Evolutionary conservation across 805 yeast species (phyloP).

Genomic region (Kodamaea kaohsiungensis): DNA sequence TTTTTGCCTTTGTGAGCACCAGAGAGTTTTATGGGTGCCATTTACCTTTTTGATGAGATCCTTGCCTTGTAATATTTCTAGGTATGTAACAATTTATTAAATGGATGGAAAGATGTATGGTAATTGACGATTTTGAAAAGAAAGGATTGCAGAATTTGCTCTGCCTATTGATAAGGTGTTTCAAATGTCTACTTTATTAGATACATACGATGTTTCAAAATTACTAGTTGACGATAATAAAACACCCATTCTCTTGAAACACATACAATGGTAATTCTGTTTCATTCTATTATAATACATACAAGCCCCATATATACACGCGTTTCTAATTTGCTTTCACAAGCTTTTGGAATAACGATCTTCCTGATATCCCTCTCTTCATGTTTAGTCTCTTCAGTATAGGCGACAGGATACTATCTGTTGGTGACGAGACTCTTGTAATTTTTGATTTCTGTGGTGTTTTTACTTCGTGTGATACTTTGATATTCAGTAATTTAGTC

Average conservation of each 20-base stretch:
- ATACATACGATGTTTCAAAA: too few relatives aligned
- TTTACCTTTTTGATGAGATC: neutral
- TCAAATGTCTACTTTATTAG: neutral
- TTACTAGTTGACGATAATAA: too few relatives aligned
- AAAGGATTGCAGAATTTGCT: neutral
- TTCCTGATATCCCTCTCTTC: neutral
- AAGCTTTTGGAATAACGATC: neutral
- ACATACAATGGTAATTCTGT: neutral
- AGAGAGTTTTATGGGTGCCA: neutral
- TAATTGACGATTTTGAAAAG: neutral
- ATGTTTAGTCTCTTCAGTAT: neutral
- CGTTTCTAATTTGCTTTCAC: neutral
- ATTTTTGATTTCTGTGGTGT: neutral
- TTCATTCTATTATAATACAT: neutral
- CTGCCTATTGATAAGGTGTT: neutral
- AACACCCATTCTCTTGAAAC: too few relatives aligned
- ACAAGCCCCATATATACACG: neutral
- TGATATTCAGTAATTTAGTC: neutral
- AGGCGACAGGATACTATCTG: neutral
- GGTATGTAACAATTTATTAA: neutral
- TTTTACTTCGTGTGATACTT: neutral
- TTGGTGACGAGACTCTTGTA: neutral
- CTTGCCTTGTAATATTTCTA: neutral
- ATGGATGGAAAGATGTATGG: neutral
- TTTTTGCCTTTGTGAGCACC: neutral